phyloP scores from a whole-genome alignment of 108 stramenopile genomes.

The Discostella stelligeroides region DNA sequence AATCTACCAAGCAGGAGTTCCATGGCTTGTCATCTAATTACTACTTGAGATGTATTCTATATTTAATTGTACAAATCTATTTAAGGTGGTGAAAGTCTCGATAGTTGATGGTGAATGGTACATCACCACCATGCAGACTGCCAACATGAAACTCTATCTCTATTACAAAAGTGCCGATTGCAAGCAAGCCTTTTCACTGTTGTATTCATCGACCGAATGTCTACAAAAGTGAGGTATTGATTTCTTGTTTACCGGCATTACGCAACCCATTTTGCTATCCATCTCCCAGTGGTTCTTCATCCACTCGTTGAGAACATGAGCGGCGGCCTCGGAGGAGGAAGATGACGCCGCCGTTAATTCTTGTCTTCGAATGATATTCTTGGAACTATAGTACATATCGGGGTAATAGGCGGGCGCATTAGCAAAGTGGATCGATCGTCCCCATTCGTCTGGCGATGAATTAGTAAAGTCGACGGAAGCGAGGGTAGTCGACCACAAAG shows the following conservation, averaged over 20 bases:
- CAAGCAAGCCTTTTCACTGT: constrained; percentile 30
- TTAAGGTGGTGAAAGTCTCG: not conserved
- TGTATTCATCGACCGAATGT: constrained; percentile 44
- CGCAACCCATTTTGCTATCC: constrained; percentile 40
- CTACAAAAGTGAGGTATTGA: constrained; percentile 17
- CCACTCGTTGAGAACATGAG: constrained; percentile 45
- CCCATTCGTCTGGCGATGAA: constrained; percentile 41
- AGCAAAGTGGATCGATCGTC: constrained; percentile 36
- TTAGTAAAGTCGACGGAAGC: constrained; percentile 15
- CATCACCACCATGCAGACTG: not conserved
- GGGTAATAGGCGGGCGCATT: constrained; percentile 22
- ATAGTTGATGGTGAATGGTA: not conserved
- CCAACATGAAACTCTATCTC: not conserved
- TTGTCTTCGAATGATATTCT: constrained; percentile 19
- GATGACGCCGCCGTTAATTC: constrained; percentile 15
- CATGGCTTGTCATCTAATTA: no score
- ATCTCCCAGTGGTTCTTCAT: constrained; percentile 45
- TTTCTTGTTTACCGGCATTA: constrained; percentile 25
- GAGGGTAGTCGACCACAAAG: constrained; percentile 41
- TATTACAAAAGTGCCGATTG: constrained; percentile 41
- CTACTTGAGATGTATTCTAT: no score
- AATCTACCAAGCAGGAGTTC: no score
- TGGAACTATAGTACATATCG: constrained; percentile 48
- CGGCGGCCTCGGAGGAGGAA: constrained; percentile 12
- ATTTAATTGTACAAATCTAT: not conserved